Evolutionary conservation across 371 early-diverging fungal genomes (phyloP).

Genomic region (Mortierella sp.): DNA sequence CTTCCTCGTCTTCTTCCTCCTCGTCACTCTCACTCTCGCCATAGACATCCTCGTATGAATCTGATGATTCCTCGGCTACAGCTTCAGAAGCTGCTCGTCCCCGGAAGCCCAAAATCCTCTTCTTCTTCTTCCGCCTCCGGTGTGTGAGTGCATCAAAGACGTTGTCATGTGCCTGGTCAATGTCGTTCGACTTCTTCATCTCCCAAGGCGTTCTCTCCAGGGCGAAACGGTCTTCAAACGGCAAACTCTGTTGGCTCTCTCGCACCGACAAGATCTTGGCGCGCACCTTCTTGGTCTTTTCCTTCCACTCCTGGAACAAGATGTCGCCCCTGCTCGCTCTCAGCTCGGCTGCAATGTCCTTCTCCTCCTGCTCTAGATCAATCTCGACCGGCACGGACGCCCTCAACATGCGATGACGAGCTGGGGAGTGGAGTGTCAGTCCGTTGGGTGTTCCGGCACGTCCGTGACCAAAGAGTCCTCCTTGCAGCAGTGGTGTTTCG

Average conservation of each 20-base stretch:
- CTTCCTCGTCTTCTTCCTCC: constrained; percentile 61
- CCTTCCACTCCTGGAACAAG: constrained; percentile 74
- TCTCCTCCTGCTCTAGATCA: constrained; percentile 62
- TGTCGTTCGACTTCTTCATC: constrained; percentile 69
- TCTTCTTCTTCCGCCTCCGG: constrained; percentile 38
- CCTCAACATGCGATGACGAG: constrained; percentile 38
- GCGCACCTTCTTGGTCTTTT: constrained; percentile 71
- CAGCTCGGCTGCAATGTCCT: constrained; percentile 62
- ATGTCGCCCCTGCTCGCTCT: constrained; percentile 66
- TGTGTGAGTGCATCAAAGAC: constrained; percentile 33
- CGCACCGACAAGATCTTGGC: constrained; percentile 66
- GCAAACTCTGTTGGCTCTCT: constrained; percentile 66
- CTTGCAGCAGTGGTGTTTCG: constrained; percentile 33
- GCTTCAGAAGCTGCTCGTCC: constrained; percentile 59
- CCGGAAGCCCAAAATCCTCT: constrained; percentile 29
- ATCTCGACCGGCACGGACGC: constrained; percentile 45
- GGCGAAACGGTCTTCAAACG: constrained; percentile 70
- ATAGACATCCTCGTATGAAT: constrained; percentile 60
- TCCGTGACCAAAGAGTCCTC: constrained; percentile 40
- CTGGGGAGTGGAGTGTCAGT: constrained; percentile 13
- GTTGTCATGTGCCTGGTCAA: constrained; percentile 65
- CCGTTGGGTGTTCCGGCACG: constrained; percentile 44
- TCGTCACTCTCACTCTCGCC: constrained; percentile 67
- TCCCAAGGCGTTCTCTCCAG: constrained; percentile 65
- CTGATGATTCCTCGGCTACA: constrained; percentile 31